These are phyloP conservation scores for Pseudocohnilembus persalinus DNA, from an alignment of 169 alveolate genomes.

Conservation along the genomic window DNA sequence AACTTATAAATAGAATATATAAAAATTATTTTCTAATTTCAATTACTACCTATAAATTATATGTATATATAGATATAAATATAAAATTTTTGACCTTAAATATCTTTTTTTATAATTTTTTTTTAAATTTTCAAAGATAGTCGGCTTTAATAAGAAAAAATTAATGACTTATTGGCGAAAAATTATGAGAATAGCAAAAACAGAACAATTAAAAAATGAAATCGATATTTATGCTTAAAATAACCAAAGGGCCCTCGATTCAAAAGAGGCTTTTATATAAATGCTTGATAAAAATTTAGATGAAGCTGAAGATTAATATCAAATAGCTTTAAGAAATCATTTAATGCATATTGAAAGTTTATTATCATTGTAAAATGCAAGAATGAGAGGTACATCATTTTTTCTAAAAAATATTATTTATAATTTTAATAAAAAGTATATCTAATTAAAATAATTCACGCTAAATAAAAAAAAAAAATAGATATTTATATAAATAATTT, in stretches of 20 bases:
- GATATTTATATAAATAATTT: no score
- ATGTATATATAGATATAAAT: no score
- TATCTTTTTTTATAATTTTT: no score
- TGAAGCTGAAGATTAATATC: slow-evolving; percentile 93
- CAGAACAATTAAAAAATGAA: slow-evolving; percentile 88
- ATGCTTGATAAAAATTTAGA: slow-evolving; percentile 91
- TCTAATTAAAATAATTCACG: slow-evolving; percentile 53
- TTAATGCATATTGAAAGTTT: slow-evolving; percentile 86
- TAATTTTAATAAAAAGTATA: slow-evolving; percentile 1
- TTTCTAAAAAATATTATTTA: not conserved
- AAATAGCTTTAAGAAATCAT: slow-evolving; percentile 89
- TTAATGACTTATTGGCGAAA: slow-evolving; percentile 90
- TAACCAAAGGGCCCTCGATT: slow-evolving; percentile 91
- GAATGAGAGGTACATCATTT: slow-evolving; percentile 50
- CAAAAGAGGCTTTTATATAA: slow-evolving; percentile 91
- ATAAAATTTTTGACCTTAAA: no score
- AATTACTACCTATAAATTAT: no score
- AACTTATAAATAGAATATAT: no score
- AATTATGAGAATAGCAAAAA: slow-evolving; percentile 91
- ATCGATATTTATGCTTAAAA: slow-evolving; percentile 87
- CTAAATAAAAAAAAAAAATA: no score
- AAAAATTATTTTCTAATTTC: no score
- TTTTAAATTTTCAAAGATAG: slow-evolving; percentile 43
- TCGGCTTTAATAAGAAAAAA: slow-evolving; percentile 80
- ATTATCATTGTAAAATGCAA: slow-evolving; percentile 73